Evolutionary conservation across 176 grass and related monocot species (phyloP), one percentile per base, ranked within the genome.

Genomic region (Panicum miliaceum): DNA sequence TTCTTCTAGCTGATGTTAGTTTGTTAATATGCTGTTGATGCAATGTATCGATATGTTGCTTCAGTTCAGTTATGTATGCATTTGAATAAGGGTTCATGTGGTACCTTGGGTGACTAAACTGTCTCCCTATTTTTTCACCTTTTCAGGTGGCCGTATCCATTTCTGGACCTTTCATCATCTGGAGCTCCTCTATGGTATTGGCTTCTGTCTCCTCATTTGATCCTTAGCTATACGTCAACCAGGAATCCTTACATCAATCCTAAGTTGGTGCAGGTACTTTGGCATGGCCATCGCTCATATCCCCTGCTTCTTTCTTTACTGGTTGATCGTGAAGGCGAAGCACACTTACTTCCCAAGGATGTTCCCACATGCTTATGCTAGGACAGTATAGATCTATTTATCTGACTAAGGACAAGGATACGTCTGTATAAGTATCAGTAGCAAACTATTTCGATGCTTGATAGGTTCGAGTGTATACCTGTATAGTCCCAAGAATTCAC

Each of bases 71-170:
- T 41, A 48, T 68, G 12, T 48, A n/a, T 47, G 47, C 32, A 76
- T 64, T 52, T 59, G 4, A 45, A 80, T 77, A 27, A 62, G 47
- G 29, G n/a, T 19, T 79, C 18, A 12, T 73, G 14, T 40, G 18
- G 45, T 79, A 54, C 25, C 12, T 53, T 65, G 57, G 23, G 14
- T 40, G 23, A 51, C 46, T 7, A 62, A 46, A 70, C 40, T 61
- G 10, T 64, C n/a, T 15, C 14, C 70, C 23, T 32, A 29, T 34
- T 37, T 19, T 40, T n/a, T 26, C 68, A 19, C 16, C 45, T 85
- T 69, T 84, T 20, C 90, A 97, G 94, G 94, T 97, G 94, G 94
- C 94, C 94, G 32, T 97, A 97, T 81, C 94, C 90, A 23, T 97
- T 97, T 91, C 84, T 97, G 6, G 86, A 97, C 40, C 92, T 97